These are phyloP conservation scores for Grigorovia transvaalensis DNA, from an alignment of 805 yeast genomes.

Conservation along the genomic window DNA sequence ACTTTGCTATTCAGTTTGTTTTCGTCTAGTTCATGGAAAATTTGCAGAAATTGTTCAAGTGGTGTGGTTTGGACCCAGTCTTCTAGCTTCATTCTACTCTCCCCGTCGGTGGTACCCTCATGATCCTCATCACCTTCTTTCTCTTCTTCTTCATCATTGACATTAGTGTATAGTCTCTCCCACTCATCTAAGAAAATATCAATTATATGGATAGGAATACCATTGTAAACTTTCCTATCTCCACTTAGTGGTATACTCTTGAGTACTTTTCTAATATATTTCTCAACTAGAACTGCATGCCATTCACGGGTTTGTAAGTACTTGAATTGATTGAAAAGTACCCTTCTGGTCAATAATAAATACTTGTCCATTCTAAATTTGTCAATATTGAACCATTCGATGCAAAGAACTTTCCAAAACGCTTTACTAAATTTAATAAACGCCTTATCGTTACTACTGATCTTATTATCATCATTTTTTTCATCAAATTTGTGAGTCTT, in stretches of 20 bases:
- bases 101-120: too few species aligned
- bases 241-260: conserved; percentile 44
- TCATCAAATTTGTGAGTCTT: conserved; percentile 6
- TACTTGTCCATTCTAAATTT: conserved; percentile 80
- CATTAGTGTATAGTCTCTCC: conserved; percentile 50
- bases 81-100: neutral
- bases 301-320: conserved; percentile 46
- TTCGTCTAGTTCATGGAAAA: conserved; percentile 44
- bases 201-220: conserved; percentile 73
- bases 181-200: conserved; percentile 82
- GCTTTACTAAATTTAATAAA: conserved; percentile 51
- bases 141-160: conserved; percentile 37
- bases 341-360: conserved; percentile 69
- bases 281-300: conserved; percentile 37
- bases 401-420: conserved; percentile 68
- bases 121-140: conserved; percentile 26
- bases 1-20: conserved; percentile 47
- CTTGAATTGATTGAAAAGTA: conserved; percentile 52
- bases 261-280: conserved; percentile 36
- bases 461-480: conserved; percentile 3
- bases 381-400: conserved; percentile 81
- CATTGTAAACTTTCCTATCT: conserved; percentile 51
- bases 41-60: conserved; percentile 42
- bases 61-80: conserved; percentile 41
- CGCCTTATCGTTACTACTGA: conserved; percentile 21